Evolutionary conservation across 768 basidiomycete species (phyloP).

Genomic region (Pleurotus citrinopileatus): DNA sequence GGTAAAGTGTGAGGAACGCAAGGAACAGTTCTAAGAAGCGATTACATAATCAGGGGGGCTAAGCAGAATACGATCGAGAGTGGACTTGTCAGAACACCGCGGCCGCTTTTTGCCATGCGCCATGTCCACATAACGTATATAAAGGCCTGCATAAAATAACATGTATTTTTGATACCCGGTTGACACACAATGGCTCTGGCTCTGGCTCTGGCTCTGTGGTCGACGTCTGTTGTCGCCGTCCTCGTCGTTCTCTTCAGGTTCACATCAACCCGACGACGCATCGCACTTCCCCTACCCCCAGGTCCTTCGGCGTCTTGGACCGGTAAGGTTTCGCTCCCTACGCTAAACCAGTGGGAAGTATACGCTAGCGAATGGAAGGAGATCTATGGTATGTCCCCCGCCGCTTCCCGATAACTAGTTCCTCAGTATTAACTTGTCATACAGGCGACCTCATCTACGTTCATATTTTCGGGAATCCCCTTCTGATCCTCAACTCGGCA

Average conservation of each 20-base stretch:
- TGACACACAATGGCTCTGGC: too few species aligned
- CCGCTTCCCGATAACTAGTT: background rate
- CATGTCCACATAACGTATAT: background rate
- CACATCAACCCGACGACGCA: conserved; percentile 4
- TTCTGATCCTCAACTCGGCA: conserved; percentile 44
- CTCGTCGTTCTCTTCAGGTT: conserved; percentile 14
- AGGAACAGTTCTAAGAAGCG: background rate
- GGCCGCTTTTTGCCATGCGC: too few species aligned
- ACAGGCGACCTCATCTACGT: conserved; percentile 47
- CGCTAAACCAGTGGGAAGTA: conserved; percentile 38
- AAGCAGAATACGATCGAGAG: background rate
- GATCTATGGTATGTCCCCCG: conserved; percentile 31
- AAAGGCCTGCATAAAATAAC: too few species aligned
- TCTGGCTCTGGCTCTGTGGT: too few species aligned
- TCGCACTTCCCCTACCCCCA: conserved; percentile 34
- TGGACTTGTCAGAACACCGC: too few species aligned
- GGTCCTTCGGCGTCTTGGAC: conserved; percentile 40
- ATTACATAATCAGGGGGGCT: background rate
- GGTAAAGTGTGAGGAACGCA: conserved; percentile 2
- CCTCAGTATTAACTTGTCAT: conserved; percentile 4
- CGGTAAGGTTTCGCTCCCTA: conserved; percentile 29
- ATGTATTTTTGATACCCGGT: too few species aligned
- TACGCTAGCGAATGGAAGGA: conserved; percentile 41
- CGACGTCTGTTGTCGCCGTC: background rate
- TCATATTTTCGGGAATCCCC: conserved; percentile 40